Base-by-base conservation (phyloP, 371 early-diverging fungal genomes). In the Mortierella sp. region DNA sequence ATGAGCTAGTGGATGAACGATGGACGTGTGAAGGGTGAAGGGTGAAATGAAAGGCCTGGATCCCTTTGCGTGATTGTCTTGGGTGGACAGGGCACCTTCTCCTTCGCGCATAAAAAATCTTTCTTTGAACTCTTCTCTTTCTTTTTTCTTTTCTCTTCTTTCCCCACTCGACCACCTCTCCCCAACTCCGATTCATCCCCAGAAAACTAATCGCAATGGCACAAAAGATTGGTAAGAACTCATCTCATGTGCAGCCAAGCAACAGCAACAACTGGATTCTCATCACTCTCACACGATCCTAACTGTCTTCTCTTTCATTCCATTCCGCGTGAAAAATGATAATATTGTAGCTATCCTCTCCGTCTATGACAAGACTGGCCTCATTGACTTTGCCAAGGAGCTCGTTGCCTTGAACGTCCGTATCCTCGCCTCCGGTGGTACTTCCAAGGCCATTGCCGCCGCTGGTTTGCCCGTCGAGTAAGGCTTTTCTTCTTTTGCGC, bases 281-380 rank as follows among this genome's bases (percentile, higher is more conserved):
- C 60, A 68, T 44, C 10, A 16, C 47, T 24, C 11, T 44, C 28
- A 70, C 54, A 5, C 47, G 47, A 58, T 55, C 65, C 58, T 72
- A 28, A 42, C 19, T 26, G 38, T 38, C 21, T 28, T 58, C 28
- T 1, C 48, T n/a, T 21, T 1, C 54, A 19, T 55, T 52, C 60
- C 16, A 28, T 44, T 44, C 38, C 13, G 65, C 38, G 38, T 65
- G 65, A 65, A 65, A 65, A 65, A 65, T 45, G 48, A 47, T 31
- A 47, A 28, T 21, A 13, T 52, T 72, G 45, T 70, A 92, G 99
- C 99, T 78, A 94, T 98, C 80, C 96, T 99, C 65, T 98, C 99
- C 77, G 98, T 99, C 78, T 97, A 97, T 85, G 98, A 99, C 93
- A 99, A 99, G 93, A 96, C 97, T 58, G 97, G 96, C 50, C 94